Percentiles rank a stretch among this genome's conserved stretches.
Conservation (phyloP, 1,284 basidiomycete genomes). For the Ganoderma lucidum region DNA sequence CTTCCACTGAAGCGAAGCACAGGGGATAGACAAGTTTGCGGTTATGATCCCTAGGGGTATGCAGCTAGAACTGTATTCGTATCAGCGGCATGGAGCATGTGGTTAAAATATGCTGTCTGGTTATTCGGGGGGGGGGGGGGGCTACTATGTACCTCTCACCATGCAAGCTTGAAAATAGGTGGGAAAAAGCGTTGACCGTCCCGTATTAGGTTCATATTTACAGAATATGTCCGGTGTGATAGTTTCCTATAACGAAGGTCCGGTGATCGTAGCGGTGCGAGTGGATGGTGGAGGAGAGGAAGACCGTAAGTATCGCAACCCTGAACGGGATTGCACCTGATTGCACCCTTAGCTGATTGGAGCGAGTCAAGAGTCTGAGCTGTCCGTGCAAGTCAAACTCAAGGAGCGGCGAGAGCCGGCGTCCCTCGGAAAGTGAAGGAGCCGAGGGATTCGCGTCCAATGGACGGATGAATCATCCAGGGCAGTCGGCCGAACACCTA, state of each 20-base stretch:
- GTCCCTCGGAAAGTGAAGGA: background rate
- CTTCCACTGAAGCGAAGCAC: conserved; percentile 33
- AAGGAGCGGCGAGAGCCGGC: background rate
- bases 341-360: background rate
- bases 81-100: background rate
- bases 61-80: background rate
- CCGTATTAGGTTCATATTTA: background rate
- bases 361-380: background rate
- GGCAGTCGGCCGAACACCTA: background rate
- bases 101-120: background rate
- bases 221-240: background rate
- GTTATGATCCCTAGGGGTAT: background rate
- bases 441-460: background rate
- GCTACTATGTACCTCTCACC: background rate
- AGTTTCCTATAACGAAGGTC: background rate
- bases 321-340: background rate
- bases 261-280: conserved; percentile 3
- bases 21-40: background rate
- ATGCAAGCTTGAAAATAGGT: background rate
- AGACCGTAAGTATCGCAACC: background rate
- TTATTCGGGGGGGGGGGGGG: background rate
- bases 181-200: background rate
- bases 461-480: background rate
- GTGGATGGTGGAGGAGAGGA: background rate
- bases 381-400: background rate